These are phyloP conservation scores for Rhododendron vialii DNA, from an alignment of 148 eudicot genomes.

Conservation along the genomic window DNA sequence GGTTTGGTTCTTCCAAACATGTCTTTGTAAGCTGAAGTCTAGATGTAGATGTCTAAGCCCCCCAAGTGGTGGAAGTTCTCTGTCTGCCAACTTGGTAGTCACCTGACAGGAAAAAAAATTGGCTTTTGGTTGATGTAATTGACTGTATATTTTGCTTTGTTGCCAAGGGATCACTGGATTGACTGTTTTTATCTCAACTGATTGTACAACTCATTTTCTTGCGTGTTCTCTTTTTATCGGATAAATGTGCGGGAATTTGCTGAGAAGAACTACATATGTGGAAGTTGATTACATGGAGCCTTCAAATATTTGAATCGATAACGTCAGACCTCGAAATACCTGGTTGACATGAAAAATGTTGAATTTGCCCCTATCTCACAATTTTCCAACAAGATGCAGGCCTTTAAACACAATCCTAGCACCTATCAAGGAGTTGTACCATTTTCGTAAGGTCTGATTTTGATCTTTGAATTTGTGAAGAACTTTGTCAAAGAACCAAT, in stretches of 20 bases:
- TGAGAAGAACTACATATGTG: neutral
- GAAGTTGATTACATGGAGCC: neutral
- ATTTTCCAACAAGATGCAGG: too few relatives aligned
- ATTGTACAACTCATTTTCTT: neutral
- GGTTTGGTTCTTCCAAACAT: constrained; percentile 29
- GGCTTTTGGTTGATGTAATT: constrained; percentile 8
- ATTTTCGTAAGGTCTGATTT: too few relatives aligned
- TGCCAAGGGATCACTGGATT: neutral
- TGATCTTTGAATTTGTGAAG: too few relatives aligned
- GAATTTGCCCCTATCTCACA: neutral
- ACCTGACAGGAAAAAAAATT: neutral
- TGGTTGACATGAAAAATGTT: neutral
- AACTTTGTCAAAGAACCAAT: too few relatives aligned
- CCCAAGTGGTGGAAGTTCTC: neutral
- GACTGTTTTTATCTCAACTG: neutral
- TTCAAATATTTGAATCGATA: neutral
- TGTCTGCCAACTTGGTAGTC: neutral
- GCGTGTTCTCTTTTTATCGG: neutral
- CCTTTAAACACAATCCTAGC: too few relatives aligned
- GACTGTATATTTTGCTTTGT: neutral
- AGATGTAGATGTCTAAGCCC: neutral
- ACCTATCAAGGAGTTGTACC: too few relatives aligned
- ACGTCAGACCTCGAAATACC: neutral
- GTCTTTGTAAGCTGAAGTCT: constrained; percentile 4
- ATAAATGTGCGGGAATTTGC: neutral